These are phyloP conservation scores for Coemansia sp. DNA, from an alignment of 192 early-diverging fungal genomes.

Conservation along the genomic window DNA sequence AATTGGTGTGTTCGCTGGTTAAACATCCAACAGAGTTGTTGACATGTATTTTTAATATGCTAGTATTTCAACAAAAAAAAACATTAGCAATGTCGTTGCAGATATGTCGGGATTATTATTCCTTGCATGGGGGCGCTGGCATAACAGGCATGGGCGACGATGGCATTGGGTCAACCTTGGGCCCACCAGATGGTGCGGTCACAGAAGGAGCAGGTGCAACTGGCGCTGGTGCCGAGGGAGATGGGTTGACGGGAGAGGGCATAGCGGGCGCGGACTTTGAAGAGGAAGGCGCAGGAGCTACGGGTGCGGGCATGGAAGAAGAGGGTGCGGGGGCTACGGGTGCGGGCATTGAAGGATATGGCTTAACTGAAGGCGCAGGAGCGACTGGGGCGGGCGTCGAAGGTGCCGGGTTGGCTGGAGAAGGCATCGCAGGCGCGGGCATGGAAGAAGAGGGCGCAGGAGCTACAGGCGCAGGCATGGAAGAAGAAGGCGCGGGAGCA, in stretches of 20 bases:
- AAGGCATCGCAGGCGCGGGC: not conserved
- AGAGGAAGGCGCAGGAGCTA: constrained; percentile 3
- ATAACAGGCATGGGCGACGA: constrained; percentile 9
- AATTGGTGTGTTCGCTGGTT: not conserved
- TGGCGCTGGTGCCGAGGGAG: not conserved
- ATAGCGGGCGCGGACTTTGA: constrained; percentile 9
- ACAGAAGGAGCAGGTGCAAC: constrained; percentile 6
- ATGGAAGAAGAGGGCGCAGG: no score
- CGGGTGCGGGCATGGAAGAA: not conserved
- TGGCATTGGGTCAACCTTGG: not conserved
- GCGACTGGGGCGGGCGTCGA: not conserved
- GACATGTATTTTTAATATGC: not conserved
- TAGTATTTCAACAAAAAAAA: not conserved
- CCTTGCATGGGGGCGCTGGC: constrained; percentile 13
- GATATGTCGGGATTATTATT: not conserved
- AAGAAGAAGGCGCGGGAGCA: not conserved
- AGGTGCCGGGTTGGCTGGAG: not conserved
- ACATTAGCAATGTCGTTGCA: not conserved
- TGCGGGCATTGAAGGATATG: constrained; percentile 6
- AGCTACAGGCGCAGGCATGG: not conserved
- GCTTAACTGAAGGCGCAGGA: not conserved
- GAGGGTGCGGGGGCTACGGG: constrained; percentile 14
- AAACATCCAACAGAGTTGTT: not conserved
- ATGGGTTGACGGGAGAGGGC: not conserved
- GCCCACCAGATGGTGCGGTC: not conserved